Evolutionary conservation across 106 monocot genomes (phyloP).

Genomic region (Phalaenopsis aphrodite): DNA sequence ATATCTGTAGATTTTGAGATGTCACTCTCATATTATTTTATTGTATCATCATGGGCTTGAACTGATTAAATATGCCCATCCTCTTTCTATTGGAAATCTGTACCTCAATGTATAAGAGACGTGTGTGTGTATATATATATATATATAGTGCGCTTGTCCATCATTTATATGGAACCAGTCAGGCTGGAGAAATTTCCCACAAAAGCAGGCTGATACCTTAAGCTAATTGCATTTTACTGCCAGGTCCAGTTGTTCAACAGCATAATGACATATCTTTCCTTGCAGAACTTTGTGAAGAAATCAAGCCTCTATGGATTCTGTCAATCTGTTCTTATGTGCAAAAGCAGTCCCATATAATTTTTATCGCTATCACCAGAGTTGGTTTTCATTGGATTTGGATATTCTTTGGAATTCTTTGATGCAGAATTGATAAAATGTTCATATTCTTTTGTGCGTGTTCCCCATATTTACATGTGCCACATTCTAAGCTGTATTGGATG

Average conservation of each 20-base stretch:
- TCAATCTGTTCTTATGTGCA: neutral
- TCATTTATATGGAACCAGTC: neutral
- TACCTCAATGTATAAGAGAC: no score
- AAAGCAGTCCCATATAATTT: neutral
- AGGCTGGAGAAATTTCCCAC: neutral
- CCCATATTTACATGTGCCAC: no score
- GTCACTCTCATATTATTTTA: neutral
- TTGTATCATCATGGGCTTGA: neutral
- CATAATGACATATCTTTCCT: neutral
- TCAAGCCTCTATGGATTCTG: neutral
- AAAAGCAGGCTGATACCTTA: neutral
- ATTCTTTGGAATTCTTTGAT: neutral
- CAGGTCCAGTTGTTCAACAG: neutral
- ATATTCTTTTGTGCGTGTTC: neutral
- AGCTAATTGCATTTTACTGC: neutral
- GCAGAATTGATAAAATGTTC: neutral
- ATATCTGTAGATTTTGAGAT: neutral
- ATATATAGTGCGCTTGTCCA: neutral
- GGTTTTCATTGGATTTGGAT: neutral
- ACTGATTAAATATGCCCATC: neutral
- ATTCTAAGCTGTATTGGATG: no score
- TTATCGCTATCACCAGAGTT: neutral
- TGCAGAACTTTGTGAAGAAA: neutral
- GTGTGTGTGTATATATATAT: no score
- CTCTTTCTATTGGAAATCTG: neutral